Evolutionary conservation across 225 moss, liverwort and hornwort genomes (phyloP), one percentile per base, ranked within the genome.

Genomic region (Rhytidiadelphus loreus): DNA sequence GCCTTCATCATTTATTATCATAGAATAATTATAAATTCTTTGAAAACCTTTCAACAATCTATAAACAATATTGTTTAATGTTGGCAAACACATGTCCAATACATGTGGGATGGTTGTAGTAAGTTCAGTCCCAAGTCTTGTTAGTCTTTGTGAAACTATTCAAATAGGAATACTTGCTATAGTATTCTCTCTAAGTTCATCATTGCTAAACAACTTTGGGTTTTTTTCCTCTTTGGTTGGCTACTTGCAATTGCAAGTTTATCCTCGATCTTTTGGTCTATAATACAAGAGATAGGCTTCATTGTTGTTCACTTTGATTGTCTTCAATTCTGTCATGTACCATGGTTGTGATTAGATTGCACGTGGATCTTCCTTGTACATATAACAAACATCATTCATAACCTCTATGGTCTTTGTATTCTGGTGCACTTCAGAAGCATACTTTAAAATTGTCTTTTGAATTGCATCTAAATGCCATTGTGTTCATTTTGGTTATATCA

Each of bases 301-400:
- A 72, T 20, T 8, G 8, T 50, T 12, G 50, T 50, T 50, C 5
- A 33, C 30, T 33, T 75, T 32, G 17, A 28, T 29, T 29, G 11
- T 46, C 73, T 73, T 46, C 5, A 73, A 44, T 48, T 48, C 6
- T 4, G 1, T 24, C 24, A 23, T n/a, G n/a, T 13, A 69, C 30
- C 10, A 16, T 64, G 10, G 19, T 64, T 64, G 19, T 35, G 10
- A 63, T 63, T 63, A 33, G 63, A 63, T 63, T 32, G 17, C 4
- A 32, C 0, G 1, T 63, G 33, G 32, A 39, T 41, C 13, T 69
- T 24, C 13, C 0, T 69, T 23, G 0, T 24, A 23, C 0, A 0
- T 4, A 2, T 39, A 13, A 69, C 11, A 24, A 24, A 70, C 25
- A 70, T n/a, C 24, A 23, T 70, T 70, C 14, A 48, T 7, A 30